phyloP scores from a whole-genome alignment of 495 filamentous ascomycete genomes.

The Aspergillus baeticus region DNA sequence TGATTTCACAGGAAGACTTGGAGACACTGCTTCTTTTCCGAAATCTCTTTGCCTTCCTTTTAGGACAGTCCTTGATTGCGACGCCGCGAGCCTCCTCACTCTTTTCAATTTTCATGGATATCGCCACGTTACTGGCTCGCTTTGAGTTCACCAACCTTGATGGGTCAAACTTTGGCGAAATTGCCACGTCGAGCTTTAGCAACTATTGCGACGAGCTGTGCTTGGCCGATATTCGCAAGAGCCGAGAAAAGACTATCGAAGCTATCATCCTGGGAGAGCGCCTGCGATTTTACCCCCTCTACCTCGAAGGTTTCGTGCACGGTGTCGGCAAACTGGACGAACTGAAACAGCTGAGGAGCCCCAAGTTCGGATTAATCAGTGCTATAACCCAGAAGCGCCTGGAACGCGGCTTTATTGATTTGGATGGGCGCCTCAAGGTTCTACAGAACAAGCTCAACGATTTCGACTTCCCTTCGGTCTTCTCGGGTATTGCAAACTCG shows the following conservation, averaged over 20 bases:
- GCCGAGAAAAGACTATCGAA: slow-evolving; percentile 88
- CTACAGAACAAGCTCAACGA: slow-evolving; percentile 68
- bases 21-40: slow-evolving; percentile 73
- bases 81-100: slow-evolving; percentile 64
- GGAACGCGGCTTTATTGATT: slow-evolving; percentile 77
- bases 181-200: slow-evolving; percentile 71
- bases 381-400: slow-evolving; percentile 71
- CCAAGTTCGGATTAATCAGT: slow-evolving; percentile 67
- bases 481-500: slow-evolving; percentile 83
- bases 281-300: slow-evolving; percentile 78
- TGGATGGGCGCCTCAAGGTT: slow-evolving; percentile 64
- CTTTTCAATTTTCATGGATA: slow-evolving; percentile 72
- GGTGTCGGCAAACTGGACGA: slow-evolving; percentile 86
- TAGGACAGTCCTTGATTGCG: slow-evolving; percentile 75
- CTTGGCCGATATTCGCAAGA: slow-evolving; percentile 76
- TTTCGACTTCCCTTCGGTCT: slow-evolving; percentile 90
- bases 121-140: slow-evolving; percentile 64
- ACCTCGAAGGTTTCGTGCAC: slow-evolving; percentile 89
- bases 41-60: slow-evolving; percentile 89
- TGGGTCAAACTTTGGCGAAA: slow-evolving; percentile 78
- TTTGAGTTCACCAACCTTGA: slow-evolving; percentile 81
- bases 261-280: slow-evolving; percentile 82
- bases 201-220: slow-evolving; percentile 72
- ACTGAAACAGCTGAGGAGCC: slow-evolving; percentile 63
- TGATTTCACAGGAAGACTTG: slow-evolving; percentile 54